Percentiles rank a stretch among this genome's conserved stretches.
Conservation (phyloP, 495 filamentous ascomycete genomes). For the Aeminium ludgeri region DNA sequence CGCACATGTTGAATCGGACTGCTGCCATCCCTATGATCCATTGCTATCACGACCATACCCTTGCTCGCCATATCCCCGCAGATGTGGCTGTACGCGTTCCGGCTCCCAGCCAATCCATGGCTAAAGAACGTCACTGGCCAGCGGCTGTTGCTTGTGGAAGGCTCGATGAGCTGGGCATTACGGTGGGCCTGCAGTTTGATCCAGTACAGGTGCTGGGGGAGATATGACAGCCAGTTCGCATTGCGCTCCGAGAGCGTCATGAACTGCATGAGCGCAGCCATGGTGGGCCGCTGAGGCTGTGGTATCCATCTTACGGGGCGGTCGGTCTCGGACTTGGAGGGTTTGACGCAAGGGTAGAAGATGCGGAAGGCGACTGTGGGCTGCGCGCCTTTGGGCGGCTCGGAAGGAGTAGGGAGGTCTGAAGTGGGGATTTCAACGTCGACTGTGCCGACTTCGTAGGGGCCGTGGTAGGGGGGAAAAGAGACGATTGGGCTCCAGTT, state of each 20-base stretch:
- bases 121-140: constrained; percentile 72
- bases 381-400: constrained; percentile 34
- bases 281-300: constrained; percentile 47
- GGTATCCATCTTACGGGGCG: constrained; percentile 51
- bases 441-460: constrained; percentile 54
- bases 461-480: constrained; percentile 54
- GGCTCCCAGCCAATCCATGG: constrained; percentile 57
- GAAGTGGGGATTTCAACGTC: constrained; percentile 57
- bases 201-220: constrained; percentile 51
- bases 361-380: constrained; percentile 56
- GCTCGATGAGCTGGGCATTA: constrained; percentile 32
- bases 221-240: constrained; percentile 43
- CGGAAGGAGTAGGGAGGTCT: constrained; percentile 36
- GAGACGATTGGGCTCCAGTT: constrained; percentile 38
- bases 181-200: constrained; percentile 40
- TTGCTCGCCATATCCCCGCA: constrained; percentile 54
- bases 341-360: constrained; percentile 48
- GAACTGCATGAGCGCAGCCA: constrained; percentile 53
- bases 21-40: constrained; percentile 63
- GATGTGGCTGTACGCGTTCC: constrained; percentile 60
- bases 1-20: constrained; percentile 46
- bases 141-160: constrained; percentile 31
- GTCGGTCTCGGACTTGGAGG: constrained; percentile 17
- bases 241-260: constrained; percentile 38
- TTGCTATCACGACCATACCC: constrained; percentile 56